phyloP scores from a whole-genome alignment of 2,329 filamentous ascomycete species.

The Penicillium fuscoglaucum region DNA sequence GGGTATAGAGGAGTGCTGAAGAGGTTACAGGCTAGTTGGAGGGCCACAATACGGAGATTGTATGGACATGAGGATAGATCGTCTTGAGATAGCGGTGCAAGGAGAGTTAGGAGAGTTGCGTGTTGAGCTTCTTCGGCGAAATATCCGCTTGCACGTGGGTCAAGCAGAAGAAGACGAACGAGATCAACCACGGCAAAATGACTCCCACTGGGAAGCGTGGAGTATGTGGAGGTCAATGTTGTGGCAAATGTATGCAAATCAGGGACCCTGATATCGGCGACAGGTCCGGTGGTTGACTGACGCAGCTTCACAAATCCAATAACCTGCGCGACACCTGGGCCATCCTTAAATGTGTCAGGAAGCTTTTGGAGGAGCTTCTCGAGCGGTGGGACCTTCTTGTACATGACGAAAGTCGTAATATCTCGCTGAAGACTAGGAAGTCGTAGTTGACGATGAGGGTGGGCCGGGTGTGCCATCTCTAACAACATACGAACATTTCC shows the following conservation, averaged over 20 bases:
- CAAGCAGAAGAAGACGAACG: slow-evolving; percentile 72
- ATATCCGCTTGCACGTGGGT: slow-evolving; percentile 76
- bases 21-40: slow-evolving; percentile 83
- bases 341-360: slow-evolving; percentile 57
- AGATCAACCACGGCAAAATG: slow-evolving; percentile 86
- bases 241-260: slow-evolving; percentile 65
- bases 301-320: slow-evolving; percentile 66
- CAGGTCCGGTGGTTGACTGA: slow-evolving; percentile 54
- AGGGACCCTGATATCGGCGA: slow-evolving; percentile 68
- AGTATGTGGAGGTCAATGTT: slow-evolving; percentile 60
- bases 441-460: slow-evolving; percentile 71
- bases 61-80: slow-evolving; percentile 66
- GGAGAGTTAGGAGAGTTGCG: slow-evolving; percentile 61
- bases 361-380: slow-evolving; percentile 80
- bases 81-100: slow-evolving; percentile 50
- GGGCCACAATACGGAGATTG: slow-evolving; percentile 75
- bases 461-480: slow-evolving; percentile 71
- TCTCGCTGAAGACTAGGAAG: slow-evolving; percentile 69
- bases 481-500: slow-evolving; percentile 72
- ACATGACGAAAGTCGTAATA: slow-evolving; percentile 68
- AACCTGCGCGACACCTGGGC: slow-evolving; percentile 63
- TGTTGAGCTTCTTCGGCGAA: slow-evolving; percentile 74
- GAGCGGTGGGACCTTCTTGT: slow-evolving; percentile 76
- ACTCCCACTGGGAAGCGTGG: slow-evolving; percentile 59
- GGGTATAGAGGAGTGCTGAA: slow-evolving; percentile 76